phyloP scores from a whole-genome alignment of 1,284 basidiomycete species.

The Spongispora temasekensis region DNA sequence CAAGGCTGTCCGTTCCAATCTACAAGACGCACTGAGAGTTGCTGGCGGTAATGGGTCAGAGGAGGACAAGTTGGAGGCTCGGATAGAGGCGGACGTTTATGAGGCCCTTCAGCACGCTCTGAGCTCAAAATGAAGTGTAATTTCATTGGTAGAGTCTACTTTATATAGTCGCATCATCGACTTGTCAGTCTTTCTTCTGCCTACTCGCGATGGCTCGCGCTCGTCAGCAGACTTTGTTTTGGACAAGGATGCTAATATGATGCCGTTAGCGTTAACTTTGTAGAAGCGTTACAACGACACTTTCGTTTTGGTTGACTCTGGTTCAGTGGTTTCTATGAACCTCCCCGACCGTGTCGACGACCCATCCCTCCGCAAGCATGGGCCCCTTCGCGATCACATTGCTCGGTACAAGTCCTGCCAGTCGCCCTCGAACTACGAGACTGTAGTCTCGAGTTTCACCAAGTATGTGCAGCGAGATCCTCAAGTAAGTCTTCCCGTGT shows the following conservation, averaged over 20 bases:
- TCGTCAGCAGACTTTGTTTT: not conserved
- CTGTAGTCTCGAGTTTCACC: slow-evolving; percentile 8
- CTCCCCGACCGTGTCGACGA: slow-evolving; percentile 20
- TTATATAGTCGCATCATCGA: no score
- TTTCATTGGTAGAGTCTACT: slow-evolving; percentile 14
- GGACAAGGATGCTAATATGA: not conserved
- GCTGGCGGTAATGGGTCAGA: slow-evolving; percentile 84
- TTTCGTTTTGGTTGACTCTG: no score
- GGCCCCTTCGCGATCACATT: slow-evolving; percentile 19
- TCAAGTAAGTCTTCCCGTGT: slow-evolving; percentile 16
- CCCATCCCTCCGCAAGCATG: slow-evolving; percentile 22
- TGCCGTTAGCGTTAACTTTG: no score
- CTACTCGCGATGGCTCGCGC: not conserved
- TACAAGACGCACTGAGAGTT: slow-evolving; percentile 88
- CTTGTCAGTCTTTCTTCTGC: no score
- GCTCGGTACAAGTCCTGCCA: not conserved
- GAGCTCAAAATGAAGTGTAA: slow-evolving; percentile 50
- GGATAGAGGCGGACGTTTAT: slow-evolving; percentile 95
- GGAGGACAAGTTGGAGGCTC: slow-evolving; percentile 92
- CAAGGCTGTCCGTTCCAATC: slow-evolving; percentile 87
- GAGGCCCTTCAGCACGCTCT: slow-evolving; percentile 92
- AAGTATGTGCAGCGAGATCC: slow-evolving; percentile 13
- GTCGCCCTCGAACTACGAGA: slow-evolving; percentile 2
- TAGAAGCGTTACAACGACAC: no score
- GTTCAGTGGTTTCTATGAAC: slow-evolving; percentile 21